Evolutionary conservation across 495 filamentous ascomycete species (phyloP), one percentile per base, ranked within the genome.

Genomic region (Penicillium dipodomyicola): DNA sequence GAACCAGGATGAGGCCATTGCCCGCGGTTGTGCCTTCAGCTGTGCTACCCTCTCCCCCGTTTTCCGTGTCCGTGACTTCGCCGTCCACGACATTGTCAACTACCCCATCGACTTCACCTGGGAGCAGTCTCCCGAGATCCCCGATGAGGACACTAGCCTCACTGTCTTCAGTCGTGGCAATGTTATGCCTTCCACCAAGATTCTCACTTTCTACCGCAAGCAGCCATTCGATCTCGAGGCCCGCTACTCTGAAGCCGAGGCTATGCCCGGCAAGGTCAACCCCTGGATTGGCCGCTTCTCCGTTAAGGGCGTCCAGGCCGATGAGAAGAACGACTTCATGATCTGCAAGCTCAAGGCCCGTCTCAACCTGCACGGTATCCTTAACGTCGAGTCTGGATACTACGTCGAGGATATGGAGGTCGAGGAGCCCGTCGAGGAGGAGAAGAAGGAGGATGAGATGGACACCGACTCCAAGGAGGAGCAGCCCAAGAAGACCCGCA

Each of bases 271-370:
- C 65, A 93, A 91, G 83, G 81, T 88, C 59, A 87, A 90, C 56
- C 87, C 94, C 50, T 97, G 93, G 87, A 96, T 99, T 64, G 94
- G 94, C 51, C 84, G 89, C 53, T 99, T 99, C 77, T 94, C 91
- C 22, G 87, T 96, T 69, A 96, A 96, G 83, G 85, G 84, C 25
- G 91, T 96, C 62, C 85, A 92, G 77, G 84, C 89, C 30, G 88
- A 91, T 69, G 80, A 83, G 52, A 91, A 95, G 60, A 88, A 94
- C 47, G 91, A 96, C 65, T 96, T 96, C 72, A 96, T 96, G 91
- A 96, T 99, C 65, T 99, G 94, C 87, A 99, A 99, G 81, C 86
- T 99, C 54, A 99, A 99, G 84, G 95, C 95, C 33, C 85, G 94
- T 50, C 84, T 99, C 45, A 99, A 99, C 78, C 82, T 97, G 60